Evolutionary conservation across 345 rosid genomes (phyloP), one percentile per base, ranked within the genome.

Genomic region (Euclidium syriacum): DNA sequence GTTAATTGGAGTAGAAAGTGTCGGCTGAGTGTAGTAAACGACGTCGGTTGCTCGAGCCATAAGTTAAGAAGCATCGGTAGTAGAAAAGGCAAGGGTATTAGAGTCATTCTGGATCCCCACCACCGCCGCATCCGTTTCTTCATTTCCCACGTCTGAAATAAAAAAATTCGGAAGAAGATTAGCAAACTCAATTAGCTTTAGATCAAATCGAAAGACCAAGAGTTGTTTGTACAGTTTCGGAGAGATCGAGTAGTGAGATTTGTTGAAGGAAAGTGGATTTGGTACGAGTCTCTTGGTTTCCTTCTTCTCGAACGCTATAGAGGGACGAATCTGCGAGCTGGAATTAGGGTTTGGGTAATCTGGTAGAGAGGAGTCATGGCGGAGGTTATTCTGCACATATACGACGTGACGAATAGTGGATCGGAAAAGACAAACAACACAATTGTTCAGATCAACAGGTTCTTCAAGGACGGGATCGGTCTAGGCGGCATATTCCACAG

Each of bases 381-480:
- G 83, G 97, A 94, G 56, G 99, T 94, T 56, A 54, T 78, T 40
- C 75, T 94, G 59, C 96, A 94, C 64, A 72, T 94, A 34, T 94
- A 94, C 76, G 95, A 94, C 52, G 96, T 94, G 66, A 94, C 99
- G 8, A 94, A 94, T 59, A 81, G 95, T 77, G 97, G 90, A 80
- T 90, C 99, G 30, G 97, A 87, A 68, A 90, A 94, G 83, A 84
- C 97, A 11, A 87, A 90, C 84, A 84, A 51, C 80, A 90, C 97
- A 16, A 84, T 94, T 57, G 56, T 86, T 83, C 85, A 90, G 73
- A 87, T 94, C 83, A 94, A 90, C 51, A 85, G 83, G 75, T 83
- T 94, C 86, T 90, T 94, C 80, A 94, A 94, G 66, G 99, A 94
- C 62, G 83, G 85, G 19, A 85, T 94, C 22, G 97, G 99, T 63